Conservation (phyloP, 225 moss, liverwort and hornwort species). For the Thuidium tamariscinum region DNA sequence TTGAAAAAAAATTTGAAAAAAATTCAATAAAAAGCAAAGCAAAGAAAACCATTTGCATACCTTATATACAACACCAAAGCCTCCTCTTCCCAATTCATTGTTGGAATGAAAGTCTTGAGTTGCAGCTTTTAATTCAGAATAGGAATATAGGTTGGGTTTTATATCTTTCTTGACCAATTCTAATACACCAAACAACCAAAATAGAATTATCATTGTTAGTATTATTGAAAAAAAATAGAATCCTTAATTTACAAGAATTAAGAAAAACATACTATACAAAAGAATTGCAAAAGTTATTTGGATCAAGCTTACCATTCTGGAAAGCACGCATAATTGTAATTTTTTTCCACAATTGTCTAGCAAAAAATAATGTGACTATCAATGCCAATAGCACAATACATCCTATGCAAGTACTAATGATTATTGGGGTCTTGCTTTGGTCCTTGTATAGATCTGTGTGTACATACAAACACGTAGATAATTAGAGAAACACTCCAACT, state of each 20-base stretch:
- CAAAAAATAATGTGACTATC: not conserved
- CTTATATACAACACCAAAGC: slow-evolving; percentile 13
- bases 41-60: not conserved
- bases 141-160: slow-evolving; percentile 6
- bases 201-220: not conserved
- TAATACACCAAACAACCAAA: not conserved
- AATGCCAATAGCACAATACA: not conserved
- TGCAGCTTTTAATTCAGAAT: not conserved
- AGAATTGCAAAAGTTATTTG: not conserved
- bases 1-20: not conserved
- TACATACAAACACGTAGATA: not conserved
- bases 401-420: not conserved
- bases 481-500: not conserved
- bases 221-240: not conserved
- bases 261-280: not conserved
- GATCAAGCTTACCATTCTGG: not conserved
- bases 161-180: not conserved
- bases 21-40: not conserved
- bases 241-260: not conserved
- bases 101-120: slow-evolving; percentile 4
- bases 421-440: not conserved
- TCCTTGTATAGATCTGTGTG: not conserved
- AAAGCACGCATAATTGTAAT: not conserved
- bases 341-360: not conserved
- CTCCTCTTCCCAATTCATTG: slow-evolving; percentile 4